Conservation (phyloP, 2,329 filamentous ascomycete species). For the Sporothrix brunneoviolacea region DNA sequence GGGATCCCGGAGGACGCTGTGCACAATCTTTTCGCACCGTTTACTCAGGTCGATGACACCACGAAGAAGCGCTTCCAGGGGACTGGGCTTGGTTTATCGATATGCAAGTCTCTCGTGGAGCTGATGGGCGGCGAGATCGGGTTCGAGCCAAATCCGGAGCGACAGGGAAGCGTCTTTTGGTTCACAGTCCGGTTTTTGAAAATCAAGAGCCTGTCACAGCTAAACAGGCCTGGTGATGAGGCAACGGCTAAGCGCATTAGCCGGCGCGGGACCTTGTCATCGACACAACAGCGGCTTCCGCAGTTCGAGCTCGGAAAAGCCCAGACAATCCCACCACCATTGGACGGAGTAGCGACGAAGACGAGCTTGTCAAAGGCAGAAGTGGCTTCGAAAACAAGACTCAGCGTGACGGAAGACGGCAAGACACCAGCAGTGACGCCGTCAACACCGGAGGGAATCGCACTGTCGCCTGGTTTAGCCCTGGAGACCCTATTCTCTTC, state of each 20-base stretch:
- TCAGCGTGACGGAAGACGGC: no score
- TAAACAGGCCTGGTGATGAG: slow-evolving; percentile 10
- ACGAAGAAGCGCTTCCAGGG: slow-evolving; percentile 94
- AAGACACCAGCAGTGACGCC: no score
- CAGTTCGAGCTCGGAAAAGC: slow-evolving; percentile 8
- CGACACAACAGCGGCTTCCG: neutral
- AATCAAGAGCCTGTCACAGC: slow-evolving; percentile 26
- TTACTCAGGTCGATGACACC: slow-evolving; percentile 94
- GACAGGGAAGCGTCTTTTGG: slow-evolving; percentile 87
- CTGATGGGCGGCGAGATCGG: slow-evolving; percentile 94
- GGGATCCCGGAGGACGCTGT: slow-evolving; percentile 63
- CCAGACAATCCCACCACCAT: neutral
- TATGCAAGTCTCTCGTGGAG: slow-evolving; percentile 88
- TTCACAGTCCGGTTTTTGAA: slow-evolving; percentile 58
- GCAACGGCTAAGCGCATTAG: neutral
- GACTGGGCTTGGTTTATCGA: slow-evolving; percentile 86
- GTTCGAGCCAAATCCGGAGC: slow-evolving; percentile 80
- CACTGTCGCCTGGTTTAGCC: no score
- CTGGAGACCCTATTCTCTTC: no score
- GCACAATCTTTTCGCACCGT: slow-evolving; percentile 71
- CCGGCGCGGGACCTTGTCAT: neutral
- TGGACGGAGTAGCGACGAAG: slow-evolving; percentile 5
- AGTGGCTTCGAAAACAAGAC: no score
- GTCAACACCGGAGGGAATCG: no score
- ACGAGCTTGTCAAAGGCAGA: slow-evolving; percentile 6